Base-by-base conservation (phyloP, 1,284 basidiomycete genomes). In the Apiotrichum akiyoshidainum region DNA sequence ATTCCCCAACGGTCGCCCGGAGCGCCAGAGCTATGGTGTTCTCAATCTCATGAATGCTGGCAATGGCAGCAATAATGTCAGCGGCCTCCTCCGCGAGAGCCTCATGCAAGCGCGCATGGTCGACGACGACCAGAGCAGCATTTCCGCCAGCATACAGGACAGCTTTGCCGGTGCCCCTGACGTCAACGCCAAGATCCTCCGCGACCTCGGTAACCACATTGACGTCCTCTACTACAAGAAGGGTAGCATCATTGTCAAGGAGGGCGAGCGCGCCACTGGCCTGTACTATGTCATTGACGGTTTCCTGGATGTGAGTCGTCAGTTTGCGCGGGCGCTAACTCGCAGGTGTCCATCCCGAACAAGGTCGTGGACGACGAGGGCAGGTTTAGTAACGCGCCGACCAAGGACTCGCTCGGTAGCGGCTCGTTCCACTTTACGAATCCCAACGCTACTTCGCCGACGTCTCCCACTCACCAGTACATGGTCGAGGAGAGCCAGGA, bases 281-380 rank as follows among this genome's bases (percentile, higher is more conserved):
- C 80, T 99, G 31, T 99, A 95, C 81, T 99, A 95, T 70, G 93
- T 99, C 46, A 96, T 99, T 50, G 96, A 99, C 65, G 95, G 95
- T 0, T 93, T 97, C 76, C 80, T 99, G 42, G 95, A 99, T 69
- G 92, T 98, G 39, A 67, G 71, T 66, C 69, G 92, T 98, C 35
- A 67, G 71, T 66, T 31, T 4, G 34, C 22, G 8, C 42, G 5
- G 33, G 26, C 46, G 6, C 57, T 33, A 31, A 40, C 41, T 5
- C 9, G 31, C 52, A 63, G 61, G 59, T 64, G 6, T 66, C 66
- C 8, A 58, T 67, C 16, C 66, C 67, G 8, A 42, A 46, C 19
- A 59, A 57, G 33, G 60, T 50, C 17, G 55, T 59, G 16, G 63
- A 64, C 17, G 40, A 56, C 37, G 56, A 65, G n/a, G 51, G 48